Evolutionary conservation across 2,329 filamentous ascomycete species (phyloP).

Genomic region (Sporothrix dimorphospora): DNA sequence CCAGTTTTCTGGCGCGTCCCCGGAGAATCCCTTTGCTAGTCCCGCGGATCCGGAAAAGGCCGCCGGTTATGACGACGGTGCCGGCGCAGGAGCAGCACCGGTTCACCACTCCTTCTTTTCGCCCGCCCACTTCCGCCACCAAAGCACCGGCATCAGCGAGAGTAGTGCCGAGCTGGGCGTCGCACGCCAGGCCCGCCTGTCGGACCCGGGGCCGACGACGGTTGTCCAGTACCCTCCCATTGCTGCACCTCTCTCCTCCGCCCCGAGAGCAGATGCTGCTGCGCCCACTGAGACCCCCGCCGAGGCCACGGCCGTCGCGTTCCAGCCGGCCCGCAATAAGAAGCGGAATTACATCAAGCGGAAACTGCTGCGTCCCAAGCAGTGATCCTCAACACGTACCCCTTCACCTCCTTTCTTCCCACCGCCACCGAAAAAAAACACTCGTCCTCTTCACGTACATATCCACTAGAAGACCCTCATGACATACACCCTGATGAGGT

Average conservation of each 20-base stretch:
- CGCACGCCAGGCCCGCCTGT: neutral
- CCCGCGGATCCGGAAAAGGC: constrained; percentile 18
- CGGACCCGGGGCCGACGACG: neutral
- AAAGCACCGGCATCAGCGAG: neutral
- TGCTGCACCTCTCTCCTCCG: neutral
- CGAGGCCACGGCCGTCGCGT: neutral
- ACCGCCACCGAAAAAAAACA: neutral
- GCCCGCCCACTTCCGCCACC: constrained; percentile 21
- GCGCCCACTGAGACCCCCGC: neutral
- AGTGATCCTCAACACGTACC: neutral
- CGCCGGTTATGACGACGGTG: neutral
- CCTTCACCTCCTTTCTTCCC: no score
- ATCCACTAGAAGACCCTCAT: neutral
- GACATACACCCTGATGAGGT: neutral
- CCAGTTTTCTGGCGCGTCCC: neutral
- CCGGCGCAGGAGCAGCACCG: neutral
- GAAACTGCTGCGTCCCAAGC: constrained; percentile 10
- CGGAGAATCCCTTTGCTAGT: neutral
- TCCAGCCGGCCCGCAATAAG: constrained; percentile 1
- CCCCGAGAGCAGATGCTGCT: neutral
- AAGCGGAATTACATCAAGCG: constrained; percentile 12
- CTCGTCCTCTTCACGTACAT: neutral
- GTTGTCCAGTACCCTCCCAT: neutral
- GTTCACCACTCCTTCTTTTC: constrained; percentile 24
- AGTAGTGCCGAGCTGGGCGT: neutral